Base-by-base conservation (phyloP, 2,329 filamentous ascomycete genomes). In the Microsporum ferrugineum region DNA sequence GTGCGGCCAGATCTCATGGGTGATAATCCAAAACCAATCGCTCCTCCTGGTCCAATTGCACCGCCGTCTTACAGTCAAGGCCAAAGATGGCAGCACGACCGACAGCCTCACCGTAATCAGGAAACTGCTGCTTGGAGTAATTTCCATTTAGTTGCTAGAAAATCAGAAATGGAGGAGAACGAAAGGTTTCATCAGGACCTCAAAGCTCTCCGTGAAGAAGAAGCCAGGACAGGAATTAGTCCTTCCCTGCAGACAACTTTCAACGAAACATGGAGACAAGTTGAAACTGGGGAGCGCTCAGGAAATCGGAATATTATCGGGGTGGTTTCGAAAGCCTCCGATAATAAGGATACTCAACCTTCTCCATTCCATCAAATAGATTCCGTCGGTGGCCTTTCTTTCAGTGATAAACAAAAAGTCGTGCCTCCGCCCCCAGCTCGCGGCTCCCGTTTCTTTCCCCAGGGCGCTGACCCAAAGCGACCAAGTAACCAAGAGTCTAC, bases 391-490 rank as follows among this genome's bases (percentile, higher is more conserved):
- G 68, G 71, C 57, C 67, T 77, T 59, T 67, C 72, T 38, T 72
- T 75, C 43, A 62, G 71, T 5, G 71, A 76, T 31, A 67, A 63
- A 31, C 67, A 72, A 58, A 72, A 74, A 53, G 69, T 71, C 33
- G 68, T 72, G 57, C 68, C 66, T 57, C 73, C 67, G 57, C 69
- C 72, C 55, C 67, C 72, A 23, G 69, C 68, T 34, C 76, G 78
- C 39, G 77, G 76, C 58, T 79, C 78, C 17, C 71, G 78, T 14
- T 80, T 80, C 67, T 79, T 80, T 67, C 78, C 78, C 29, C 72
- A 72, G 49, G 71, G 63, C 43, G 71, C 68, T 31, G 76, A 76
- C 63, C 71, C 68, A 63, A 75, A 69, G 68, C 72, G 66, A 63
- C 68, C 70, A 43, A 61, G 66, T 34, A 66, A 64, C 61, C 68